Evolutionary conservation across 805 yeast species (phyloP), one percentile per base, ranked within the genome.

Genomic region (Ogataea neopini): DNA sequence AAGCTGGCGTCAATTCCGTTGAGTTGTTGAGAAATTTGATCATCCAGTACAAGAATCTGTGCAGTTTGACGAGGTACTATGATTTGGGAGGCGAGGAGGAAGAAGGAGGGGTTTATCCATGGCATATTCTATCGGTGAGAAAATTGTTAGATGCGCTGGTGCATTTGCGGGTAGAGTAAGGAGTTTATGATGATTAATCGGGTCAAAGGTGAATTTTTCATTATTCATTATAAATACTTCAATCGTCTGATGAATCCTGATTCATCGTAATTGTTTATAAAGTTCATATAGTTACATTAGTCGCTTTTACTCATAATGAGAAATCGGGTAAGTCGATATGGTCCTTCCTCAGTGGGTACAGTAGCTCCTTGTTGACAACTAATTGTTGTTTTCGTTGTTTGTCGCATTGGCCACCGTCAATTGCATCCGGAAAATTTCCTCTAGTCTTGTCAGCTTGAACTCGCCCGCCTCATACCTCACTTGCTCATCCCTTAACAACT

Each of bases 81-180:
- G 54, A 44, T n/a, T 30, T 44, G 19, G 53, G 62, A 11, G 57
- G 67, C 3, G 63, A 33, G 26, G 53, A 36, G 18, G 54, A 50
- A 6, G 51, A 43, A 29, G 55, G 3, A 61, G 68, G 77, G 0
- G 65, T 82, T 32, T 70, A 81, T 2, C 95, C 95, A 20, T 84
- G 90, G 84, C 92, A 87, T 62, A 74, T 86, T 19, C 65, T 77
- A 11, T 82, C 89, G 0, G 94, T 87, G 9, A 73, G 78, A 25
- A 84, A 81, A 56, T 71, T 80, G 53, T 64, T 86, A 58, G 79
- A 75, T 41, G 76, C 75, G 42, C 63, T 86, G 47, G 78, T 80
- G 1, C 89, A 86, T 61, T 63, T 85, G 3, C 68, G 70, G 32
- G 84, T 84, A 3, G 75, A 63, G 40, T 65, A 46, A 45, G 9